Conservation (phyloP, 192 early-diverging fungal species). For the Geranomyces variabilis region DNA sequence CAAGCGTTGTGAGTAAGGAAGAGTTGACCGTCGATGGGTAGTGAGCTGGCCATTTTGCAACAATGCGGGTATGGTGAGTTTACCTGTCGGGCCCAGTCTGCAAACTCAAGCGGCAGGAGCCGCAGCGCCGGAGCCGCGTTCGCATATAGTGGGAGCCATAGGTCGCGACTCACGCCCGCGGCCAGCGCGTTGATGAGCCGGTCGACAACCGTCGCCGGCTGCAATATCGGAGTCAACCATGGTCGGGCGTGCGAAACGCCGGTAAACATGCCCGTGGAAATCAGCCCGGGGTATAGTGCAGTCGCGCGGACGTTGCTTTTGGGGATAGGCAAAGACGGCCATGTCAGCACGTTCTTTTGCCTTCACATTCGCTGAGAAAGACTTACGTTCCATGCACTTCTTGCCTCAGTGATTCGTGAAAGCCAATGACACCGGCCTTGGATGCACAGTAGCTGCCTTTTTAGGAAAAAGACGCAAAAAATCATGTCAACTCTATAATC, state of each 20-base stretch:
- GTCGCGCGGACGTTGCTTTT: conserved; percentile 67
- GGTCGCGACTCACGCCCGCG: conserved; percentile 35
- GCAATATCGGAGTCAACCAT: conserved; percentile 67
- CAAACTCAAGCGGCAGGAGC: conserved; percentile 36
- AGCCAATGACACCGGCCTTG: conserved; percentile 74
- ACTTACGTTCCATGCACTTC: conserved; percentile 69
- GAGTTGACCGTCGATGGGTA: background rate
- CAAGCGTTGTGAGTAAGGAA: background rate
- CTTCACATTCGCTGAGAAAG: background rate
- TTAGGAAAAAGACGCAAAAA: background rate
- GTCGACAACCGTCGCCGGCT: conserved; percentile 61
- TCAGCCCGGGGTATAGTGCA: conserved; percentile 70
- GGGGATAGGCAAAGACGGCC: background rate
- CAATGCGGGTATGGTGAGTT: background rate
- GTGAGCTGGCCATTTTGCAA: too few relatives aligned
- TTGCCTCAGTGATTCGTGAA: conserved; percentile 75
- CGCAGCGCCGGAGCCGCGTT: conserved; percentile 25
- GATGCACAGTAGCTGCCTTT: conserved; percentile 76
- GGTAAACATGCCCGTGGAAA: conserved; percentile 74
- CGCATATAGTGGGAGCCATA: conserved; percentile 37
- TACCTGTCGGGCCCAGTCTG: conserved; percentile 31
- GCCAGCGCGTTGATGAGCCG: conserved; percentile 62
- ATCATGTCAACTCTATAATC: background rate
- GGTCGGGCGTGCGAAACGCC: conserved; percentile 53
- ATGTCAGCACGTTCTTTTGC: background rate